Evolutionary conservation across 2,329 filamentous ascomycete species (phyloP), one percentile per base, ranked within the genome.

Genomic region (Trichoderma arundinaceum): DNA sequence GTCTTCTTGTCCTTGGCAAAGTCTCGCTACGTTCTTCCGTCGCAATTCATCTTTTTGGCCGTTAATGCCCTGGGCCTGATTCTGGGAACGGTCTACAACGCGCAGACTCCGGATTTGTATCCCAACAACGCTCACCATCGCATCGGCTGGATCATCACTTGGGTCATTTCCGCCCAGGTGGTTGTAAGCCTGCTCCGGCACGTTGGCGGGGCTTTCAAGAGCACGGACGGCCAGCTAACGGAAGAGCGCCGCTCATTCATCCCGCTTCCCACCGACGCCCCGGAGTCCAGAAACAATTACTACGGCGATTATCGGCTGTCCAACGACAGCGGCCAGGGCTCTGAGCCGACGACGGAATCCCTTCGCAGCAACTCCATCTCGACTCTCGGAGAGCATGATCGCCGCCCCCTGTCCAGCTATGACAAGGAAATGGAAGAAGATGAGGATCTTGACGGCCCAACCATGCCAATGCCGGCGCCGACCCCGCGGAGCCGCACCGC

Each of bases 71-170:
- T 89, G 1, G 91, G 89, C 17, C 70, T 94, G 28, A 73, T 92
- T 13, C 75, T 91, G 32, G 88, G 86, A 7, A 83, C 86, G 57
- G 80, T 92, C 39, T 97, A 97, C 81, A 92, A 95, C 75, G 83
- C 85, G 66, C 88, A 86, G 69, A 96, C 92, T 0, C 92, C 93
- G 1, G 92, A 97, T 74, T 80, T 97, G 22, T 97, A 97, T 75
- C 88, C 88, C 38, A 89, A 91, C 74, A 96, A 96, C 74, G 86
- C 90, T n/a, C 94, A 97, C 76, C 89, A 93, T 80, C 93, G 91
- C 76, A 84, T 94, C 49, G 93, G 93, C 63, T 98, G 94, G 94
- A 82, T 92, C 48, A 84, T 90, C 35, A 94, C 90, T 3, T 90
- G 87, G 82, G 81, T 94, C 4, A 83, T 91, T 10, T 83, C 83